Conservation (phyloP, 345 rosid genomes). For the Pseudoturritis turrita region DNA sequence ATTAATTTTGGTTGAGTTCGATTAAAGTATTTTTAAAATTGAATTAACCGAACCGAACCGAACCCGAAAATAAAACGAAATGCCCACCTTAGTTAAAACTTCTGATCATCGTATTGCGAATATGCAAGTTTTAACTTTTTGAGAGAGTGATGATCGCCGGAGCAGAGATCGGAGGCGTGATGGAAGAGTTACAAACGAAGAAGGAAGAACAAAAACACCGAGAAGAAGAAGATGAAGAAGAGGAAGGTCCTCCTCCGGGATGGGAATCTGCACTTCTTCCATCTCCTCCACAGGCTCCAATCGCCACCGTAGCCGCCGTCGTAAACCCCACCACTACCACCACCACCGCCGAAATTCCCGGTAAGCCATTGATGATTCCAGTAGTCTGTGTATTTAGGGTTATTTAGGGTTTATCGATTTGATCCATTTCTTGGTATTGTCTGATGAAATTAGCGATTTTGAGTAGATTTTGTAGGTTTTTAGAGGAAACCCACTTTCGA, state of each 20-base stretch:
- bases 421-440: not conserved
- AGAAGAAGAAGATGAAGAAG: slow-evolving; percentile 3
- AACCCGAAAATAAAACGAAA: no score
- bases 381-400: not conserved
- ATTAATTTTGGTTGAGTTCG: no score
- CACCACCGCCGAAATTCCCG: not conserved
- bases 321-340: not conserved
- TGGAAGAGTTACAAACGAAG: slow-evolving; percentile 16
- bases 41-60: no score
- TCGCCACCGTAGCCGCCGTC: slow-evolving; percentile 7
- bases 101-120: no score
- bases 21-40: no score
- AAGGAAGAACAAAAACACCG: not conserved
- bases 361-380: not conserved
- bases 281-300: slow-evolving; percentile 4
- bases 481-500: not conserved
- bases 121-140: no score
- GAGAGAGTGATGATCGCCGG: slow-evolving; percentile 9
- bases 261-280: slow-evolving; percentile 31
- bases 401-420: not conserved
- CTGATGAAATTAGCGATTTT: not conserved
- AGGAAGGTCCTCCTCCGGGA: slow-evolving; percentile 38
- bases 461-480: slow-evolving; percentile 26
- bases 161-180: not conserved
- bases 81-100: no score